Evolutionary conservation across 75 land plant species (phyloP).

Genomic region (Gnetum montanum): DNA sequence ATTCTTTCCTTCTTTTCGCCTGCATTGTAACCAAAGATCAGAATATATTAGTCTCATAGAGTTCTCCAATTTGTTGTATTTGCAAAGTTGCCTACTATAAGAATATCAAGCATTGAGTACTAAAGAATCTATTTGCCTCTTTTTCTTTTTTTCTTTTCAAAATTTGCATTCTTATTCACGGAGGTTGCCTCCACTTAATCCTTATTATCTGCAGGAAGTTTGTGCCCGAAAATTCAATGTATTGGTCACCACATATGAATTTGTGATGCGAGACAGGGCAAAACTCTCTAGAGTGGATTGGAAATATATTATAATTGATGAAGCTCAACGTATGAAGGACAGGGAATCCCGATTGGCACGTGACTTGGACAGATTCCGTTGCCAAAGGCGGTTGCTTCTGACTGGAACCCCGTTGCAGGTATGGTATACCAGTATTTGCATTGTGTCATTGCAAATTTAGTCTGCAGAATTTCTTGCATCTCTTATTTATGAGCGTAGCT

Average conservation of each 20-base stretch:
- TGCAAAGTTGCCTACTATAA: too few relatives aligned
- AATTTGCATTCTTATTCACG: too few relatives aligned
- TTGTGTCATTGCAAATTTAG: too few relatives aligned
- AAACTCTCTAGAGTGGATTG: constrained; percentile 96
- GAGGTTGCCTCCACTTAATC: too few relatives aligned
- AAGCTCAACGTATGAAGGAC: constrained; percentile 99
- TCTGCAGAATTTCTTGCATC: too few relatives aligned
- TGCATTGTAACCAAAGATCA: too few relatives aligned
- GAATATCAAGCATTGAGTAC: too few relatives aligned
- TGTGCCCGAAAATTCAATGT: constrained; percentile 93
- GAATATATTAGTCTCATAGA: too few relatives aligned
- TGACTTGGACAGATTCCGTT: constrained; percentile 93
- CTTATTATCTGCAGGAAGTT: constrained; percentile 75
- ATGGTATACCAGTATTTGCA: background rate
- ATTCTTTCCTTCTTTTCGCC: too few relatives aligned
- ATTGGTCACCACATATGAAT: constrained; percentile 98
- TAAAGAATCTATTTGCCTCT: background rate
- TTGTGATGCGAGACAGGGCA: constrained; percentile 91
- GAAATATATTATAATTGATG: constrained; percentile 99
- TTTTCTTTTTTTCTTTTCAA: background rate
- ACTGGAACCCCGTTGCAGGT: constrained; percentile 99
- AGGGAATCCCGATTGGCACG: constrained; percentile 95
- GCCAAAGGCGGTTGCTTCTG: constrained; percentile 88
- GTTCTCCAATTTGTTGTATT: too few relatives aligned
- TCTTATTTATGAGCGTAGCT: too few relatives aligned